phyloP scores from a whole-genome alignment of 2,329 filamentous ascomycete species.

The Trichophyton mentagrophytes region DNA sequence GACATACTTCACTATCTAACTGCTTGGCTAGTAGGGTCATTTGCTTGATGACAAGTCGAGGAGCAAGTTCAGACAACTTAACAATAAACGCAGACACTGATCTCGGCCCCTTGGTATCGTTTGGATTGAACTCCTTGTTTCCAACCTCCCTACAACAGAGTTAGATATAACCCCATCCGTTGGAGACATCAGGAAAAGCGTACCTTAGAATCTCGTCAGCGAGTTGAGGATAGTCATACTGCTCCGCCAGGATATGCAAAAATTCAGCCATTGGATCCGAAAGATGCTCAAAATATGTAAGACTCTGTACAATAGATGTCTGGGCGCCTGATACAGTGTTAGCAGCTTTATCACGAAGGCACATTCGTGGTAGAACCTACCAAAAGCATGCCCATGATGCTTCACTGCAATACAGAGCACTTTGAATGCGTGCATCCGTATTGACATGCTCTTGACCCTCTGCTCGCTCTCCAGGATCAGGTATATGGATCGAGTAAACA shows the following conservation, averaged over 20 bases:
- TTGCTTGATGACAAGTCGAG: conserved; percentile 88
- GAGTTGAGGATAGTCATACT: conserved; percentile 94
- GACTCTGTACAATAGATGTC: conserved; percentile 92
- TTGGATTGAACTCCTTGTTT: conserved; percentile 96
- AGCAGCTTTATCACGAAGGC: not conserved
- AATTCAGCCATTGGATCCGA: conserved; percentile 99
- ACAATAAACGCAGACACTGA: conserved; percentile 90
- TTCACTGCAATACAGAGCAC: conserved; percentile 93
- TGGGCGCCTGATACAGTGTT: conserved; percentile 57
- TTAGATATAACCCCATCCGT: not conserved
- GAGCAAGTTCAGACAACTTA: conserved; percentile 82
- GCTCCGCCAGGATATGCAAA: conserved; percentile 84
- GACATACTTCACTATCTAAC: conserved; percentile 73
- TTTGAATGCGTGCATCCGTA: conserved; percentile 95
- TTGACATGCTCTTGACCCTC: conserved; percentile 72
- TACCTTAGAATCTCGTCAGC: conserved; percentile 75
- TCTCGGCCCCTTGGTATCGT: conserved; percentile 88
- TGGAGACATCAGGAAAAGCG: not conserved
- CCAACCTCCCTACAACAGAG: conserved; percentile 58
- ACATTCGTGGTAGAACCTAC: conserved; percentile 34
- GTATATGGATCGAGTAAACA: conserved; percentile 88
- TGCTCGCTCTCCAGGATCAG: conserved; percentile 89
- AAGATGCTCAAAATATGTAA: conserved; percentile 98
- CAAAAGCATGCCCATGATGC: conserved; percentile 92
- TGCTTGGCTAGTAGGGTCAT: conserved; percentile 93